Base-by-base conservation (phyloP, 2,329 filamentous ascomycete species). In the Aspergillus sp. region DNA sequence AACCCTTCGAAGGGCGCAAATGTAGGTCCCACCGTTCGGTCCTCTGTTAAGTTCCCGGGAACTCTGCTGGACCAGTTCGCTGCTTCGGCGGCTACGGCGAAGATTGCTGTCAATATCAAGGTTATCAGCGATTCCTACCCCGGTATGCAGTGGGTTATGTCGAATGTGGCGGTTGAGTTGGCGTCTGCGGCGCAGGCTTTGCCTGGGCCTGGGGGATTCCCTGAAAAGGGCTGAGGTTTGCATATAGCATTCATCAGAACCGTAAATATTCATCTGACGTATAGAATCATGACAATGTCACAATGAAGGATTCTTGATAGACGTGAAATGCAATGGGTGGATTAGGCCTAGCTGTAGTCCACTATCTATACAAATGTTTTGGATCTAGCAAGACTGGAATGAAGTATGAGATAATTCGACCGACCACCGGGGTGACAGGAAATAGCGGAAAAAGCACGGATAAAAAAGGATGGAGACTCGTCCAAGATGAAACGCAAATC, bases 101-200 rank as follows among this genome's bases (percentile, higher is more conserved):
- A 32, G 11, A 80, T 82, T 1, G 82, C 81, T 67, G 71, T 95
- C 9, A 87, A 90, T 65, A 81, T 96, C 3, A 68, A 82, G 56
- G 84, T 96, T 2, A 77, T 94, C 16, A 97, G 93, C 71, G 94
- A 97, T 77, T 85, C 85, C 14, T 97, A 97, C 72, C 76, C 90
- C 32, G 90, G 88, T 0, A 83, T 97, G 79, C 75, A 79, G 60
- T 87, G 84, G 84, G 71, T 60, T 30, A 58, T 84, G 17, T 51
- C 59, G 6, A 76, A 74, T 3, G 72, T 85, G 7, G 78, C 81
- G 45, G 72, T 85, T 3, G 77, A 78, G 10, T 59, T 68, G 47
- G 71, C 67, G 8, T 66, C 70, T 40, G 50, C 38, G 22, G 54
- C 44, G 38, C 56, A 60, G 51, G 44, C 36, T 49, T 35, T 62